Conservation (phyloP, 2,329 filamentous ascomycete genomes). For the Aspergillus arachidicola region DNA sequence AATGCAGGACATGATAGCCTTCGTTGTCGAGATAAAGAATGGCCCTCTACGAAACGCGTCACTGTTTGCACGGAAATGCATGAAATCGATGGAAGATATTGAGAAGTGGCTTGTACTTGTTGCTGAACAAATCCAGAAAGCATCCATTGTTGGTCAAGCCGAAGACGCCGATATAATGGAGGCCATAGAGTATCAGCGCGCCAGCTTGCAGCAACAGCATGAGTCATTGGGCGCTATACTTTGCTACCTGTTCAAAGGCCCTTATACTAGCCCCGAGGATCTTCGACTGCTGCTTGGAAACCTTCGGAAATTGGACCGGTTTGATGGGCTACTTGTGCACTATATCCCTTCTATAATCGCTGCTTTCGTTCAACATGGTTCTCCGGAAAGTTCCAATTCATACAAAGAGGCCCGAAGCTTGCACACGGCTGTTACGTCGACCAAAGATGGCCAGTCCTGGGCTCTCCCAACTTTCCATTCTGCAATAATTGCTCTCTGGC, state of each 20-base stretch:
- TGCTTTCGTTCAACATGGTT: constrained; percentile 77
- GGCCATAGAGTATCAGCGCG: constrained; percentile 76
- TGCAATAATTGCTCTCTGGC: constrained; percentile 80
- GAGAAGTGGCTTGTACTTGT: constrained; percentile 76
- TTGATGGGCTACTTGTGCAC: constrained; percentile 76
- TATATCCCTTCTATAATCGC: constrained; percentile 78
- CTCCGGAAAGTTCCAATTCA: constrained; percentile 69
- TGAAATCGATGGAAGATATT: constrained; percentile 74
- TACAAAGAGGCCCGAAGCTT: constrained; percentile 71
- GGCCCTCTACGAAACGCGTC: constrained; percentile 53
- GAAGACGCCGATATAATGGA: constrained; percentile 69
- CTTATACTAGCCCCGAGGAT: constrained; percentile 70
- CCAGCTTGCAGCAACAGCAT: constrained; percentile 84
- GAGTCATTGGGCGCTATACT: constrained; percentile 83
- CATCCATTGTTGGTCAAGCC: constrained; percentile 71
- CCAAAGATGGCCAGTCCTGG: constrained; percentile 71
- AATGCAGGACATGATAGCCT: constrained; percentile 58
- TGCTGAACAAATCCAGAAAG: constrained; percentile 73
- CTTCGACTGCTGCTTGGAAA: constrained; percentile 71
- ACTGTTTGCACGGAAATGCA: constrained; percentile 72
- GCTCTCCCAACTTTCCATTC: constrained; percentile 74
- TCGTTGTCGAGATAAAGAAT: constrained; percentile 61
- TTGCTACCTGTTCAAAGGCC: constrained; percentile 74
- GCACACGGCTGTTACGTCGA: constrained; percentile 67
- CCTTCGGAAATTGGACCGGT: constrained; percentile 72